Evolutionary conservation across 257 asterid genomes (phyloP).

Genomic region (Ligustrum vulgare): DNA sequence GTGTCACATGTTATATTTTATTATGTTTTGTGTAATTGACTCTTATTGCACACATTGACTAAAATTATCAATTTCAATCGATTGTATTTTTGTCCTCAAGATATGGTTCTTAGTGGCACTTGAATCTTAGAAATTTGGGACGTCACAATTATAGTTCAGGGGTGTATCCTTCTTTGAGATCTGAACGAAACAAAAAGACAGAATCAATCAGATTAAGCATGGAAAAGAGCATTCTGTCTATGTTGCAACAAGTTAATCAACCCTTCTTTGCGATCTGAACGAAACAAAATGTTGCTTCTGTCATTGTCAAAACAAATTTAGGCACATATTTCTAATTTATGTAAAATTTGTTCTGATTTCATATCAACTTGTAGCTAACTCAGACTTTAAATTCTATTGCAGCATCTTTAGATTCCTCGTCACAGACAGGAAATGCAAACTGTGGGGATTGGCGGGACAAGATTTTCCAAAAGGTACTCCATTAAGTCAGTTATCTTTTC

Average conservation of each 20-base stretch:
- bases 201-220: not conserved
- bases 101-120: too few relatives aligned
- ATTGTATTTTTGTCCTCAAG: too few relatives aligned
- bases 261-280: constrained; percentile 4
- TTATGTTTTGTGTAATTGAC: too few relatives aligned
- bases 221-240: constrained; percentile 16
- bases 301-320: constrained; percentile 6
- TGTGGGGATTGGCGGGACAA: constrained; percentile 95
- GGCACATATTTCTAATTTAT: constrained; percentile 1
- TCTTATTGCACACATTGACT: too few relatives aligned
- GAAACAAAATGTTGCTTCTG: constrained; percentile 20
- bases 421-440: constrained; percentile 73
- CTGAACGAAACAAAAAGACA: constrained; percentile 7
- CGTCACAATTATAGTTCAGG: not conserved
- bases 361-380: constrained; percentile 24
- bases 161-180: constrained; percentile 1
- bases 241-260: constrained; percentile 5
- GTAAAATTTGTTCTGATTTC: constrained; percentile 11
- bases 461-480: constrained; percentile 77
- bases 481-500: constrained; percentile 18
- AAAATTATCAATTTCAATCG: too few relatives aligned
- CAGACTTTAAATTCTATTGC: constrained; percentile 22
- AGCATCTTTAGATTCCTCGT: constrained; percentile 83
- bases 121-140: too few relatives aligned
- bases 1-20: too few relatives aligned